Base-by-base conservation (phyloP, 2,329 filamentous ascomycete genomes). In the Colletotrichum theobromicola region DNA sequence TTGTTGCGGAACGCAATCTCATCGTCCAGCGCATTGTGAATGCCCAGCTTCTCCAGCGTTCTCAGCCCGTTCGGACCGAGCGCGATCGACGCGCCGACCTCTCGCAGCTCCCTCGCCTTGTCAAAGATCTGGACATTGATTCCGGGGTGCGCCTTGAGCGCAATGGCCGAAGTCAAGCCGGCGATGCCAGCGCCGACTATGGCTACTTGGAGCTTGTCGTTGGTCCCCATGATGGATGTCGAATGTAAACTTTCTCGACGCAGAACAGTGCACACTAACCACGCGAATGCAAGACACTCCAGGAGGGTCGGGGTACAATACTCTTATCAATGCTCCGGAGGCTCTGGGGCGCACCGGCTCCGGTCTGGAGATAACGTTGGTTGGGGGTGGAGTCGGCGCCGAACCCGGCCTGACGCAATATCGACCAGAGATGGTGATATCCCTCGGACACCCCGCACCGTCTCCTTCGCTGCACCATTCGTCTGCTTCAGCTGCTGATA, bases 51-150 rank as follows among this genome's bases (percentile, higher is more conserved):
- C 57, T 89, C 86, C 58, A 90, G 79, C 1, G 88, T 88, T 46
- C 86, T 85, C 80, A 90, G 84, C 0, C 88, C 88, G 78, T 90
- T 90, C 2, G 88, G 87, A 4, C 88, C 88, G 6, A 89, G 81
- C 2, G 86, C 87, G 21, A 89, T 87, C 3, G 85, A 86, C 0
- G 87, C 86, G 9, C 87, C 87, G 32, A 88, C 84, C 70, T 88
- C 86, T 70, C 81, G 84, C 46, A 88, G 84, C 74, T 87, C 85
- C 2, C 79, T 77, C 0, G 88, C 85, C 50, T 85, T 84, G 70
- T 90, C 89, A 75, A 89, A 90, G 28, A 90, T 80, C 72, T 88
- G 83, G 1, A 89, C 83, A 26, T 86, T 81, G 42, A 89, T 78
- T 10, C 83, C 79, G 1, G 83, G 80, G 12, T 87, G 83, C 35